phyloP scores from a whole-genome alignment of 139 green algal species.

The Nannochloris sp. region DNA sequence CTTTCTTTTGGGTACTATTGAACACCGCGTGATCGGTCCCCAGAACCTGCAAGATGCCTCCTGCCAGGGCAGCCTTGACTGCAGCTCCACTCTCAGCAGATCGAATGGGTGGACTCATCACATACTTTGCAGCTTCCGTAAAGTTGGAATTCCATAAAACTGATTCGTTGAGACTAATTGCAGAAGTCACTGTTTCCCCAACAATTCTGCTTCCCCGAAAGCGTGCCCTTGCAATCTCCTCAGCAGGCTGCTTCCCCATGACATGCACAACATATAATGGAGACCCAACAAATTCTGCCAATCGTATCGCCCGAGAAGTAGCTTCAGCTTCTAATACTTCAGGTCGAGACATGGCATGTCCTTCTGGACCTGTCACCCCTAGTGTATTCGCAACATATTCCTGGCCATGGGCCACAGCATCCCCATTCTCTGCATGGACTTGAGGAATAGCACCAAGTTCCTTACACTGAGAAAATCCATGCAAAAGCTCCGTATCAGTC shows the following conservation, averaged over 20 bases:
- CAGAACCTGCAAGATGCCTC: constrained; percentile 38
- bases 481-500: constrained; percentile 69
- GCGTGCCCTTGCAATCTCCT: constrained; percentile 45
- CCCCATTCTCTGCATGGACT: constrained; percentile 89
- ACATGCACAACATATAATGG: constrained; percentile 98
- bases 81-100: constrained; percentile 29
- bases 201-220: constrained; percentile 39
- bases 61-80: constrained; percentile 28
- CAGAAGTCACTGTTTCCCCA: constrained; percentile 74
- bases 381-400: constrained; percentile 33
- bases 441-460: constrained; percentile 77
- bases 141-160: constrained; percentile 72
- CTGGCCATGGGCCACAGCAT: constrained; percentile 72
- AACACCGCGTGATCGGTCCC: constrained; percentile 89
- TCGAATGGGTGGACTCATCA: constrained; percentile 92
- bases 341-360: constrained; percentile 78
- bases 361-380: constrained; percentile 77
- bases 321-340: constrained; percentile 79
- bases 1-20: constrained; percentile 83
- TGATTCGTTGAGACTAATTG: constrained; percentile 65
- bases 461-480: constrained; percentile 65
- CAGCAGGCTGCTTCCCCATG: constrained; percentile 76
- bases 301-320: constrained; percentile 69
- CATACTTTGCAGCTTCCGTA: constrained; percentile 57
- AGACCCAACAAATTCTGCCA: constrained; percentile 66